phyloP scores from a whole-genome alignment of 441 rosid genomes.

The Cnidoscolus chayamansa region DNA sequence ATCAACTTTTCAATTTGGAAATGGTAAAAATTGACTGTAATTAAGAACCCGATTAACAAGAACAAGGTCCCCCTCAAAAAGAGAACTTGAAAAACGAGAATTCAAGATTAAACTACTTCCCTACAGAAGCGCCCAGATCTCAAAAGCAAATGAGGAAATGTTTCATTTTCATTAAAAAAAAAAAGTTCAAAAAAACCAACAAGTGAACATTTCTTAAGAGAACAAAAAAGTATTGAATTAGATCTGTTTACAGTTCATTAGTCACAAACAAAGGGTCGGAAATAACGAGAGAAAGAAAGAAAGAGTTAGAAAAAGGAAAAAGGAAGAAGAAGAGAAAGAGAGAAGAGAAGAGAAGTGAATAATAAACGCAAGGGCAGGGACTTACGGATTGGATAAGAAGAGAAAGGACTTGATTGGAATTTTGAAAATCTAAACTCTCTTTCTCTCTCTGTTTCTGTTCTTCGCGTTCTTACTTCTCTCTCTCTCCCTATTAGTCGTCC shows the following conservation, averaged over 20 bases:
- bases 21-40: conserved; percentile 8
- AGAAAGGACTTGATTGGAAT: conserved; percentile 29
- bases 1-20: not conserved
- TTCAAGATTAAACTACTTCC: conserved; percentile 12
- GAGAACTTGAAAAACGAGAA: conserved; percentile 5
- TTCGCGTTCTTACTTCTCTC: conserved; percentile 35
- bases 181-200: not conserved
- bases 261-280: not conserved
- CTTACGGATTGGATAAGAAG: conserved; percentile 63
- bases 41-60: not conserved
- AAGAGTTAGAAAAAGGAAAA: not conserved
- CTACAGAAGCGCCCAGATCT: conserved; percentile 38
- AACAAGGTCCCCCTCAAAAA: not conserved
- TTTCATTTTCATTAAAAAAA: no score
- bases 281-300: not conserved
- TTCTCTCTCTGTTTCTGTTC: conserved; percentile 31
- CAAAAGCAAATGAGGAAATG: conserved; percentile 14
- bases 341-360: conserved; percentile 1
- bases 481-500: conserved; percentile 30
- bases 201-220: not conserved
- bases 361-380: conserved; percentile 29
- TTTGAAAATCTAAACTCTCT: conserved; percentile 21
- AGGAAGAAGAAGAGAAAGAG: not conserved
- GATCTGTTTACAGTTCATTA: conserved; percentile 40
- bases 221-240: conserved; percentile 17